Base-by-base conservation (phyloP, 2,329 filamentous ascomycete genomes). In the Talaromyces sp. region DNA sequence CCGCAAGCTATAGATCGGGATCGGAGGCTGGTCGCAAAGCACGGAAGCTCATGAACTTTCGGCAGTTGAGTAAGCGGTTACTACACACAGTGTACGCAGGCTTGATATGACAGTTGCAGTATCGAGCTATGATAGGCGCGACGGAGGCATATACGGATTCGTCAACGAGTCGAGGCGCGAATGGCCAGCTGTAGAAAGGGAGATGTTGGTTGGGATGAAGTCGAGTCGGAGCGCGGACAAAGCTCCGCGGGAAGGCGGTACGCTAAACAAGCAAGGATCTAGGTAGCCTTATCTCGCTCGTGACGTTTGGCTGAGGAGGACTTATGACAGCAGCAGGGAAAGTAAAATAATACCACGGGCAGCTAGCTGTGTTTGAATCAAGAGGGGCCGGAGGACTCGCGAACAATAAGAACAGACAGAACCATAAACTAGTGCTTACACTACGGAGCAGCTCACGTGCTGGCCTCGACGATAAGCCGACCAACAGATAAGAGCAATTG, bases 21-120 rank as follows among this genome's bases (percentile, higher is more conserved):
- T 62, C 45, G 27, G 27, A 60, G 57, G 24, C 41, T 47, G 57
- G 41, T 60, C 57, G 39, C 57, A 56, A 56, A 56, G 57, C 22
- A 33, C 6, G 14, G 16, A 33, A 72, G 59, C 16, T 76, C 75
- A 6, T 73, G 70, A 0, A 76, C 73, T 14, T 79, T 64, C 64
- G 76, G 74, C 14, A 14, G 6, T 22, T 37, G 52, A n/a, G 31
- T 35, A 35, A 33, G 4, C 3, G 33, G 52, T 33, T 8, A 10
- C 33, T 22, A 24, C 13, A n/a, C 19, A 13, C 16, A 19, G 13
- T 22, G 6, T 22, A 13, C 14, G 33, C 11, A 39, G 31, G 33
- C n/a, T 56, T 37, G 33, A 56, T 11, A 16, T 3, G 11, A 39
- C 7, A 37, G 6, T 9, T 14, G 16, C n/a, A 22, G 31, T 37